A percentile compares a stretch with the other conserved stretches of the same genome.
Evolutionary conservation across 495 filamentous ascomycete genomes (phyloP).

Genomic region (Hyaloscypha finlandica): DNA sequence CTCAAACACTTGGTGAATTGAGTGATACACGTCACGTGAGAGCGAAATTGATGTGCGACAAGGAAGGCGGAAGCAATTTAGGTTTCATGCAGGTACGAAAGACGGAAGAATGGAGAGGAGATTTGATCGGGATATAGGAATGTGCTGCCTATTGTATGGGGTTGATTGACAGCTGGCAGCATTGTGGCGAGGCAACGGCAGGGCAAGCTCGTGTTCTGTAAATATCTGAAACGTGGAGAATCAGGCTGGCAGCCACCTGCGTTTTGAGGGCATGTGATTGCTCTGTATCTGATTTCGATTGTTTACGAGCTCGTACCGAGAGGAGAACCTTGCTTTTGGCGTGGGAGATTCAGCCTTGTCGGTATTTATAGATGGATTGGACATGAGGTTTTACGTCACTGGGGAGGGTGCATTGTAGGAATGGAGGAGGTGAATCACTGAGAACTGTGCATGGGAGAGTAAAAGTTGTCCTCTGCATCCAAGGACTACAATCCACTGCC

Average conservation of each 20-base stretch:
- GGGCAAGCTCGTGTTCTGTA: conserved; percentile 6
- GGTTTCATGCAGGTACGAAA: conserved; percentile 11
- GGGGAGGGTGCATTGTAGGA: neutral
- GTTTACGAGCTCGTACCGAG: neutral
- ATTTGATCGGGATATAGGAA: conserved; percentile 8
- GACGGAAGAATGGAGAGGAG: neutral
- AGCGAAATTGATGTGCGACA: neutral
- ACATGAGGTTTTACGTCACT: neutral
- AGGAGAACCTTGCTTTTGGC: conserved; percentile 6
- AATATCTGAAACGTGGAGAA: conserved; percentile 15
- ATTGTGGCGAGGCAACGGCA: conserved; percentile 11
- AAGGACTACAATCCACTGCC: neutral
- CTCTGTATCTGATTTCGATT: neutral
- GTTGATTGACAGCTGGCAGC: neutral
- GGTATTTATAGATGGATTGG: neutral
- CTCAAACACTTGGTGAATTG: neutral
- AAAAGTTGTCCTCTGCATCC: neutral
- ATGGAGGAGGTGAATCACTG: neutral
- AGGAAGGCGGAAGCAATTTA: neutral
- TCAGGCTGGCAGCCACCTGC: neutral
- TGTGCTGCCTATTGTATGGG: conserved; percentile 1
- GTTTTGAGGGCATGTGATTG: conserved; percentile 1
- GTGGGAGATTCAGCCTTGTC: conserved; percentile 10
- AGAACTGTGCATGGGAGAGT: neutral
- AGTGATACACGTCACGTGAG: neutral